phyloP scores from a whole-genome alignment of 2,329 filamentous ascomycete genomes.

The Aspergillus awamori region DNA sequence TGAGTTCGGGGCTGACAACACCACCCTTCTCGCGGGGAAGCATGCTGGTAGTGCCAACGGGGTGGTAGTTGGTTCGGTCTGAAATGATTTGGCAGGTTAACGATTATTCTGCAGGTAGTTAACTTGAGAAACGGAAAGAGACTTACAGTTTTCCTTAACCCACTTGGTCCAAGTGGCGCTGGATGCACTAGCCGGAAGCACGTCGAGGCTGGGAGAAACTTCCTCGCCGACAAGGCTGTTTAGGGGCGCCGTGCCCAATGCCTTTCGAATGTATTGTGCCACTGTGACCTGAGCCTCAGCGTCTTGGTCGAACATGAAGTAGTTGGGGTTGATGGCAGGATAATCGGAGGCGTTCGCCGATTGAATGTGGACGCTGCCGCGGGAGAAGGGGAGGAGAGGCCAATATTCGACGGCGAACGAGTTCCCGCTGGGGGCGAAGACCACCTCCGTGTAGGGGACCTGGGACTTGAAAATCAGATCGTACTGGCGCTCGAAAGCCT shows the following conservation, averaged over 20 bases:
- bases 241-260: background rate
- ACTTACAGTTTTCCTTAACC: slow-evolving; percentile 31
- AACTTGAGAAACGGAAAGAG: background rate
- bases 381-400: slow-evolving; percentile 31
- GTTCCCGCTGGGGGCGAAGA: slow-evolving; percentile 23
- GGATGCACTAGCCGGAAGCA: slow-evolving; percentile 24
- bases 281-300: slow-evolving; percentile 24
- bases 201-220: slow-evolving; percentile 24
- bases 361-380: slow-evolving; percentile 19
- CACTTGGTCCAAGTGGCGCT: slow-evolving; percentile 28
- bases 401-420: slow-evolving; percentile 28
- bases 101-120: background rate
- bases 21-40: slow-evolving; percentile 13
- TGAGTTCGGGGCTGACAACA: slow-evolving; percentile 3
- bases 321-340: slow-evolving; percentile 32
- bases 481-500: slow-evolving; percentile 28
- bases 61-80: slow-evolving; percentile 14
- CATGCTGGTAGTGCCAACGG: slow-evolving; percentile 12
- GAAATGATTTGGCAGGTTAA: background rate
- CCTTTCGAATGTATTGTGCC: slow-evolving; percentile 19
- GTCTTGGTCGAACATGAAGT: slow-evolving; percentile 32
- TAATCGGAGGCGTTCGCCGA: slow-evolving; percentile 23
- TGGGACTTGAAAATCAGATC: slow-evolving; percentile 31
- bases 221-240: slow-evolving; percentile 27
- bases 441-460: slow-evolving; percentile 30